Percentiles rank a stretch among this genome's conserved stretches.
phyloP scores from a whole-genome alignment of 2,329 filamentous ascomycete species.

The Alternaria triticina region DNA sequence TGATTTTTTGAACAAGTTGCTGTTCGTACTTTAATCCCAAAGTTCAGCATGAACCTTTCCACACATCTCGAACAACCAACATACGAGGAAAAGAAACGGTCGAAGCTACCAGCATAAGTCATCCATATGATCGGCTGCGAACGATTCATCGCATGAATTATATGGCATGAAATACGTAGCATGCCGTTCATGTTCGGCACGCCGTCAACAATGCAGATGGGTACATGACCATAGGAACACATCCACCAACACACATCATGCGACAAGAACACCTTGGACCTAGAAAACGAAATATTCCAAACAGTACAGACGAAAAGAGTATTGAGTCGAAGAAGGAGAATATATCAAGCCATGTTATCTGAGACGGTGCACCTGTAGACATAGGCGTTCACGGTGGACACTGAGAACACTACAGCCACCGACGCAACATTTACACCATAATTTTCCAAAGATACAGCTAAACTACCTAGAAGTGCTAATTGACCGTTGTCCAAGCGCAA shows the following conservation, averaged over 20 bases:
- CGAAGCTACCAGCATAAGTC: neutral
- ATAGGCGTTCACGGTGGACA: neutral
- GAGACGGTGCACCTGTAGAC: neutral
- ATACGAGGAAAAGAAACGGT: neutral
- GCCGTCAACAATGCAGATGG: neutral
- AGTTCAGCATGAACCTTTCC: rapidly evolving
- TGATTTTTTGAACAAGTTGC: neutral
- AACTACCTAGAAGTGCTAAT: neutral
- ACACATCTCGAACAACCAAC: neutral
- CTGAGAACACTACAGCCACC: neutral
- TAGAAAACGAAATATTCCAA: neutral
- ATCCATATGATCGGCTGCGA: neutral
- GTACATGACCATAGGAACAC: neutral
- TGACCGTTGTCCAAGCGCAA: neutral
- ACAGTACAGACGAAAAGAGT: neutral
- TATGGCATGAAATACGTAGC: neutral
- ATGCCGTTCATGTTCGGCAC: neutral
- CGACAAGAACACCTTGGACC: neutral
- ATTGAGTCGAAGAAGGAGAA: neutral
- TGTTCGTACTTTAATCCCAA: neutral
- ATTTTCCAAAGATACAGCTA: neutral
- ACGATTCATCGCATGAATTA: neutral
- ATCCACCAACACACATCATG: neutral
- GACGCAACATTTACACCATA: neutral
- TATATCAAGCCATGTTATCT: neutral